Percentiles rank a stretch among this genome's conserved stretches.
phyloP scores from a whole-genome alignment of 257 asterid genomes.

The Nicotiana attenuata region DNA sequence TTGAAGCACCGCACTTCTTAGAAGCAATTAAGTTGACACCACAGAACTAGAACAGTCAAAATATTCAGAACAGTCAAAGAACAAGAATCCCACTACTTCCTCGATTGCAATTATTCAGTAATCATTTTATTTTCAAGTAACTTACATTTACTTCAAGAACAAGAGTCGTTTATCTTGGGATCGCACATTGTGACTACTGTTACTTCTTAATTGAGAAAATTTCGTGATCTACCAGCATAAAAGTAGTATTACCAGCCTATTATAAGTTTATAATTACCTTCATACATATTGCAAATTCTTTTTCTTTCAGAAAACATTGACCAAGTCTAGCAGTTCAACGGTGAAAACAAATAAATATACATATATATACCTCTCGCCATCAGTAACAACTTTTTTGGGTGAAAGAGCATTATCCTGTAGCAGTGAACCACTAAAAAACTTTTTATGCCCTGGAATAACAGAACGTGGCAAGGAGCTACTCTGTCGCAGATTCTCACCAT shows the following conservation, averaged over 20 bases:
- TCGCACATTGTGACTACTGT: background rate
- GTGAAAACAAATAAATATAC: background rate
- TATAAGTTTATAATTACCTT: background rate
- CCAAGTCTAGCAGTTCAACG: background rate
- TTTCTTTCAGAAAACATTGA: background rate
- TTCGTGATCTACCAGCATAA: background rate
- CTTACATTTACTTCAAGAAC: background rate
- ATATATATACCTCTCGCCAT: conserved; percentile 72
- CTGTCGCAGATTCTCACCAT: conserved; percentile 39
- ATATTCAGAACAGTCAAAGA: conserved; percentile 3
- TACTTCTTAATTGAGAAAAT: background rate
- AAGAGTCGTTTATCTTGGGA: background rate
- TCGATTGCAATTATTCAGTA: background rate
- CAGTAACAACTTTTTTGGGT: conserved; percentile 45
- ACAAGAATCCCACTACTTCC: conserved; percentile 5
- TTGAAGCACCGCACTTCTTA: background rate
- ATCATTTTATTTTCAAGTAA: background rate
- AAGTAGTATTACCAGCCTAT: background rate
- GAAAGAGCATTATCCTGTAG: conserved; percentile 51
- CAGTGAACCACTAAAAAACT: conserved; percentile 47
- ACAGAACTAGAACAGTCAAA: background rate
- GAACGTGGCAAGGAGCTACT: conserved; percentile 42
- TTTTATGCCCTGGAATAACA: conserved; percentile 38
- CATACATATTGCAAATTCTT: background rate
- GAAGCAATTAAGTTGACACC: background rate